A percentile compares a stretch with the other conserved stretches of the same genome.
Conservation (phyloP, 2,329 filamentous ascomycete genomes). For the Scedosporium dehoogii region DNA sequence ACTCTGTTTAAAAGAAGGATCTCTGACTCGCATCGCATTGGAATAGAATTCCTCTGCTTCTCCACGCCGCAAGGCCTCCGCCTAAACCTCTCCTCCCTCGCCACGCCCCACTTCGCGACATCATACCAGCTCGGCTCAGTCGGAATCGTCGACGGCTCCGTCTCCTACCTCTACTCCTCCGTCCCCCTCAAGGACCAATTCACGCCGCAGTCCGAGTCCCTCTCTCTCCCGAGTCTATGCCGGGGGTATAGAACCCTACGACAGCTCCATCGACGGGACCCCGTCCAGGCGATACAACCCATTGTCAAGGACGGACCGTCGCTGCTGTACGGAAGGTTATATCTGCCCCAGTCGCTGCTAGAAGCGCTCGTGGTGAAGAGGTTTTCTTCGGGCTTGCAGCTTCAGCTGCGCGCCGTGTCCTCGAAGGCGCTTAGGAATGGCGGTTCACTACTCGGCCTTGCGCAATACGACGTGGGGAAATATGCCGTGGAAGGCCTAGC, state of each 20-base stretch:
- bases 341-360: constrained; percentile 73
- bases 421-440: constrained; percentile 62
- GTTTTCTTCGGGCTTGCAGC: constrained; percentile 64
- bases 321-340: constrained; percentile 67
- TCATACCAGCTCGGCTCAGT: constrained; percentile 86
- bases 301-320: constrained; percentile 31
- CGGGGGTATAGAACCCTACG: constrained; percentile 73
- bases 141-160: constrained; percentile 88
- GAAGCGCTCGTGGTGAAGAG: constrained; percentile 78
- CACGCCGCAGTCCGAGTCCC: constrained; percentile 57
- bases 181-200: constrained; percentile 60
- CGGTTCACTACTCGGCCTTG: constrained; percentile 61
- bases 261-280: constrained; percentile 36
- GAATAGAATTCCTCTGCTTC: constrained; percentile 74
- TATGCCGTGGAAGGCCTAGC: constrained; percentile 86
- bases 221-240: constrained; percentile 69
- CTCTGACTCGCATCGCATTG: constrained; percentile 9
- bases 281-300: constrained; percentile 14
- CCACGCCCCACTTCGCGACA: constrained; percentile 86
- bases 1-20: neutral
- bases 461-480: constrained; percentile 76
- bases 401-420: constrained; percentile 73
- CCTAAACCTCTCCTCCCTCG: constrained; percentile 81
- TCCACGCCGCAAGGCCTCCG: constrained; percentile 74
- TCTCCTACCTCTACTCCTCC: constrained; percentile 93